Base-by-base conservation (phyloP, 2,329 filamentous ascomycete species). In the Shiraia bambusicola region DNA sequence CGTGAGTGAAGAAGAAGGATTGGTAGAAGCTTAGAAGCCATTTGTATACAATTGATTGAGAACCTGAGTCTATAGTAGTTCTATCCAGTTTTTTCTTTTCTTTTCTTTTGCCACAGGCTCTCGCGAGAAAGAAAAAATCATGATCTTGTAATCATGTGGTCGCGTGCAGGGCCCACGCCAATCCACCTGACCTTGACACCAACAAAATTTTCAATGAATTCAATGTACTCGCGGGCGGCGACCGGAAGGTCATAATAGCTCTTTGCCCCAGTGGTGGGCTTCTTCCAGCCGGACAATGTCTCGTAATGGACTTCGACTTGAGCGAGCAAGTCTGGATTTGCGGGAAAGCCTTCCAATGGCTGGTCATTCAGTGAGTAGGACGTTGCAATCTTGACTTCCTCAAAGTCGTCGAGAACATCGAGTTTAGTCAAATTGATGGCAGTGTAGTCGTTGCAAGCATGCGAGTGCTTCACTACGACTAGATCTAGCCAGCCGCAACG, bases 381-480 rank as follows among this genome's bases (percentile, higher is more conserved):
- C 11, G 86, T 80, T 13, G 86, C 86, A 36, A 88, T 76, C 67
- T 90, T 87, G 69, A 94, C 79, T 59, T 82, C 83, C 8, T 80
- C 75, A 64, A 95, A 89, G 24, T 80, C 80, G 63, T 90, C 86
- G 12, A 90, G 76, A 27, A 89, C 77, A 55, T 88, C 84, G 15
- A 87, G 76, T 68, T 84, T 84, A 42, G 81, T 84, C 42, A 84
- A 70, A 69, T 84, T 84, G 56, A 83, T 70, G 31, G 73, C 68
- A 0, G 81, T 82, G 69, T 87, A 87, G 71, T 84, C 76, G 71
- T 87, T 87, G 65, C 86, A 74, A 33, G 76, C 71, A 46, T 75
- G 67, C 8, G 78, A 83, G 72, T 85, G 87, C 65, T 84, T 83
- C 49, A 87, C 67, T 6, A 87, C 78, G 25, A 87, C 82, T 4